Conservation (phyloP, 495 filamentous ascomycete species). For the Penicillium cataractarum region DNA sequence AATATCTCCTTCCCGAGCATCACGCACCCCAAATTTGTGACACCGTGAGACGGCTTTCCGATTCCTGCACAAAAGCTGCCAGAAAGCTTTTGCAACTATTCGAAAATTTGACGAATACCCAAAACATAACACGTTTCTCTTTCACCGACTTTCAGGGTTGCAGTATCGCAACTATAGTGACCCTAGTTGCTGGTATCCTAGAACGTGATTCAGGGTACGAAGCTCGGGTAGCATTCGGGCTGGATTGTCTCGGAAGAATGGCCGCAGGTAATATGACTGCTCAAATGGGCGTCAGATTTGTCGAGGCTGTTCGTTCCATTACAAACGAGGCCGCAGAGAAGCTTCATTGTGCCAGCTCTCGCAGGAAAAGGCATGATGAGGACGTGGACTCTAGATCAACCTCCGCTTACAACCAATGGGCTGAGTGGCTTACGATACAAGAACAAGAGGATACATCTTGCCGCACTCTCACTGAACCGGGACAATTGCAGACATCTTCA, state of each 20-base stretch:
- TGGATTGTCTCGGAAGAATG: conserved; percentile 28
- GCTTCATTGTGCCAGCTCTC: conserved; percentile 3
- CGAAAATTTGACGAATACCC: conserved; percentile 17
- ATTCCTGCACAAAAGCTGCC: conserved; percentile 24
- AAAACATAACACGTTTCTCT: conserved; percentile 30
- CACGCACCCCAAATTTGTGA: conserved; percentile 1
- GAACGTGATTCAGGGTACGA: conserved; percentile 29
- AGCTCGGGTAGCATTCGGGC: conserved; percentile 21
- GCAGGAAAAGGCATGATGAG: not conserved
- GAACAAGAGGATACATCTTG: conserved; percentile 3
- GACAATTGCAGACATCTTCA: not conserved
- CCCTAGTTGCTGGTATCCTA: conserved; percentile 28
- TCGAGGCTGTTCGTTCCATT: conserved; percentile 29
- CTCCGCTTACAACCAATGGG: conserved; percentile 22
- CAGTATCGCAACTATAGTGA: conserved; percentile 38
- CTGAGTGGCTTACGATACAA: conserved; percentile 16
- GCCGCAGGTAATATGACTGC: conserved; percentile 30
- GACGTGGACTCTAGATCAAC: not conserved
- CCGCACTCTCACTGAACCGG: not conserved
- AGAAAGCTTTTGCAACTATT: conserved; percentile 26
- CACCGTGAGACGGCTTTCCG: conserved; percentile 5
- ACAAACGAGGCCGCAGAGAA: conserved; percentile 28
- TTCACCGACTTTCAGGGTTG: conserved; percentile 40
- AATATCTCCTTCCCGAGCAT: not conserved
- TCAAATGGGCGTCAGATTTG: conserved; percentile 30